These are phyloP conservation scores for Metschnikowia anglica DNA, from an alignment of 805 yeast genomes.

Conservation along the genomic window DNA sequence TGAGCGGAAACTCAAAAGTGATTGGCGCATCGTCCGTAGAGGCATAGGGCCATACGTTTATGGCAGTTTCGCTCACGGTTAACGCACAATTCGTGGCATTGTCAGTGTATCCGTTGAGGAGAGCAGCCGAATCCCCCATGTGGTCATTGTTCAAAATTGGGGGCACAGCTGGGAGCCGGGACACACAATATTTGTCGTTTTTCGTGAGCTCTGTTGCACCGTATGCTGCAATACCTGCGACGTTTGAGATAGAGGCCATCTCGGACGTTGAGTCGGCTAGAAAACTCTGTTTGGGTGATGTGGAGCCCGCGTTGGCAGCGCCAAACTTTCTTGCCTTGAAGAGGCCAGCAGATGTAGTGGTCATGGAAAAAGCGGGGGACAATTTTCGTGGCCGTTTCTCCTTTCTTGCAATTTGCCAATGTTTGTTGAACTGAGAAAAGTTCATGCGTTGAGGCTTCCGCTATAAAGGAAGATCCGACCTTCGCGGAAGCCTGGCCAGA, in stretches of 20 bases:
- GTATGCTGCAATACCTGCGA: not conserved
- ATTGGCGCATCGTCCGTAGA: constrained; percentile 61
- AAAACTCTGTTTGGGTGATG: constrained; percentile 7
- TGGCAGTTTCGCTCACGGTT: constrained; percentile 47
- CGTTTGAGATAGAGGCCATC: constrained; percentile 1
- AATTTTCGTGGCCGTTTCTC: no score
- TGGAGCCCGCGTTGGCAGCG: not conserved
- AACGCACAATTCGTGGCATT: constrained; percentile 49
- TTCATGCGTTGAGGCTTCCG: no score
- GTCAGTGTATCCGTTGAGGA: constrained; percentile 47
- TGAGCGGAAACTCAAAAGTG: constrained; percentile 52
- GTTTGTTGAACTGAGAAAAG: no score
- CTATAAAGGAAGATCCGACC: no score
- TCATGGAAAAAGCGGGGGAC: not conserved
- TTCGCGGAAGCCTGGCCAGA: no score
- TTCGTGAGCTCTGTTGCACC: constrained; percentile 49
- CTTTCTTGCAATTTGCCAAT: no score
- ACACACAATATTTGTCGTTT: constrained; percentile 56
- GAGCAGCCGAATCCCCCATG: constrained; percentile 27
- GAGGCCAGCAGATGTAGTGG: constrained; percentile 9
- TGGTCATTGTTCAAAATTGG: constrained; percentile 21
- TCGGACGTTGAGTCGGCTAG: constrained; percentile 19
- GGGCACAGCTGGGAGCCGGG: constrained; percentile 58
- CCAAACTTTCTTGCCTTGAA: constrained; percentile 18
- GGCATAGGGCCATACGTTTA: constrained; percentile 67